These are phyloP conservation scores for Phoma sp. DNA, from an alignment of 2,329 filamentous ascomycete genomes.

Conservation along the genomic window DNA sequence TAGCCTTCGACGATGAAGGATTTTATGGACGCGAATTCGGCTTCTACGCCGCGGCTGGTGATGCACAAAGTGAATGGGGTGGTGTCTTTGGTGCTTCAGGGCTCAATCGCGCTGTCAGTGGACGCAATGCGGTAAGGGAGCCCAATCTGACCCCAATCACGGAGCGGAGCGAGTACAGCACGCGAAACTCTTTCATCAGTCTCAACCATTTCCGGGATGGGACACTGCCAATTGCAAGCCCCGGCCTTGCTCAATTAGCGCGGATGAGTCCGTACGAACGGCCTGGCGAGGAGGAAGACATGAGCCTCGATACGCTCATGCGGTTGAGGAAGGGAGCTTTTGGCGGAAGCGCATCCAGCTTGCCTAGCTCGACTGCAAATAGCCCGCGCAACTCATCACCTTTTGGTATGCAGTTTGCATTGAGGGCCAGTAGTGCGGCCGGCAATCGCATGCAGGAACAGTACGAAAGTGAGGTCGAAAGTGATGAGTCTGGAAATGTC, in stretches of 20 bases:
- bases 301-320: constrained; percentile 75
- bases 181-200: constrained; percentile 87
- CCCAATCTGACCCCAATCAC: constrained; percentile 96
- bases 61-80: constrained; percentile 73
- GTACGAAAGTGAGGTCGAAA: constrained; percentile 31
- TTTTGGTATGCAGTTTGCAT: constrained; percentile 47
- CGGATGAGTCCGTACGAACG: constrained; percentile 62
- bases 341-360: constrained; percentile 79
- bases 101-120: constrained; percentile 71
- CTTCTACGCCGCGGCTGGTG: constrained; percentile 76
- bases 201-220: constrained; percentile 62
- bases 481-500: constrained; percentile 31
- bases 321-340: constrained; percentile 77
- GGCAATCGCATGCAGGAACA: constrained; percentile 40
- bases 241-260: constrained; percentile 76
- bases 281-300: constrained; percentile 65
- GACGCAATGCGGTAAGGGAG: constrained; percentile 69
- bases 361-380: constrained; percentile 58
- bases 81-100: constrained; percentile 87
- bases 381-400: constrained; percentile 48
- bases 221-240: constrained; percentile 62
- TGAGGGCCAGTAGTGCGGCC: constrained; percentile 36
- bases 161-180: constrained; percentile 93
- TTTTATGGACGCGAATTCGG: constrained; percentile 97
- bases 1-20: constrained; percentile 90